Base-by-base conservation (phyloP, 2,329 filamentous ascomycete species). In the Fusarium sp. region DNA sequence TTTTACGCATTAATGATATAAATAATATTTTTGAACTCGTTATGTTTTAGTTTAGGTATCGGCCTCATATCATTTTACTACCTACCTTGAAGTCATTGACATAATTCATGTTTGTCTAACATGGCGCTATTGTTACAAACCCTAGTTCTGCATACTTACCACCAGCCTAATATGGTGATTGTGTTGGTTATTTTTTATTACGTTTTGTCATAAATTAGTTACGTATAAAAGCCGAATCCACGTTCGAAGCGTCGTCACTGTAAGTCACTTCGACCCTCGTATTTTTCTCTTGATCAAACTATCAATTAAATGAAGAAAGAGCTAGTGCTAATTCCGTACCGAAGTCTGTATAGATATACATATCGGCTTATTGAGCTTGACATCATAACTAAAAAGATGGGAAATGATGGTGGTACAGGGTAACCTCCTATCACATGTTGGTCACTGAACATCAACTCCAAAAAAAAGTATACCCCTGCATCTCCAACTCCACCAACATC, bases 401-500 rank as follows among this genome's bases (percentile, higher is more conserved):
- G 9, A 10, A 7, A 14, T 32, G 2, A 8, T 14, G 7, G 10
- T 1, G 25, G 25, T 69, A 33, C 22, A 69, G 67, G 67, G 67
- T 70, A 69, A 15, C 22, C 25, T 2, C 7, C 11, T 37, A 33
- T 65, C 51, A 62, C 51, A 69, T 53, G 64, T 20, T 15, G 27
- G 25, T n/a, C 25, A 13, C 45, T 14, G 19, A n/a, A 49, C 8
- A n/a, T 62, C 35, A 67, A 68, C 65, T 68, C 56, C 63, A 70
- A 60, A 58, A 59, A 59, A 68, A 54, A 32, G 35, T 11, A 23
- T n/a, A 37, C 53, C 67, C 53, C 53, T 64, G 57, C 43, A 65
- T 60, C 62, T 62, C 41, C 67, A 67, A 49, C 63, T 56, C 56
- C 53, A 51, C 57, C 41, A 57, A 46, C 59, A 35, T 51, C 47